A percentile compares a stretch with the other conserved stretches of the same genome.
These are phyloP conservation scores for Zychaea mexicana DNA, from an alignment of 371 early-diverging fungal species.

Conservation along the genomic window DNA sequence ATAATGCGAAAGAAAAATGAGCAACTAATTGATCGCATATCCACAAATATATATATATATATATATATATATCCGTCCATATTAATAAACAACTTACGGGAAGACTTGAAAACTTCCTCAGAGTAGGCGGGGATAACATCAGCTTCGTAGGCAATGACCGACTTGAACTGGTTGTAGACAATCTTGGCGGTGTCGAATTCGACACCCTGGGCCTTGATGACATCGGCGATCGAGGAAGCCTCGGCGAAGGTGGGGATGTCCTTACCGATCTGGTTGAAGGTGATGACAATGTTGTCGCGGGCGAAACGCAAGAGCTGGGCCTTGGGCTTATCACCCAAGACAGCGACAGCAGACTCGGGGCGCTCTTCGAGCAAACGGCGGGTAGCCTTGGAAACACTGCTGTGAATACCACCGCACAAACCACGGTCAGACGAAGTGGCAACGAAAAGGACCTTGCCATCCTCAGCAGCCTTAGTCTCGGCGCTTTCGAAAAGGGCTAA, in stretches of 20 bases:
- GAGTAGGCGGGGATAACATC: slow-evolving; percentile 66
- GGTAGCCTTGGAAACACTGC: slow-evolving; percentile 88
- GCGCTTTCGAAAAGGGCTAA: slow-evolving; percentile 82
- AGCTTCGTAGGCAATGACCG: slow-evolving; percentile 94
- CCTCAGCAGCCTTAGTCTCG: slow-evolving; percentile 67
- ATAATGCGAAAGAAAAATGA: neutral
- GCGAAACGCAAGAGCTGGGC: slow-evolving; percentile 81
- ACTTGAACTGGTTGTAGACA: slow-evolving; percentile 93
- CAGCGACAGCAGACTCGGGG: slow-evolving; percentile 62
- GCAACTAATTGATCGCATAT: neutral
- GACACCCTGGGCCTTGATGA: slow-evolving; percentile 66
- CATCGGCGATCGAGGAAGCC: slow-evolving; percentile 82
- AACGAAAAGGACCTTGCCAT: slow-evolving; percentile 68
- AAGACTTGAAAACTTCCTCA: slow-evolving; percentile 71
- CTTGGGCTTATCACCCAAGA: slow-evolving; percentile 96
- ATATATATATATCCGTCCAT: neutral
- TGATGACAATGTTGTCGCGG: slow-evolving; percentile 72
- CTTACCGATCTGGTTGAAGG: slow-evolving; percentile 94
- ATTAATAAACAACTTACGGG: slow-evolving; percentile 36
- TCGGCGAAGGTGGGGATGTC: slow-evolving; percentile 89
- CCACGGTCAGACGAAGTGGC: slow-evolving; percentile 96
- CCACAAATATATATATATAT: neutral
- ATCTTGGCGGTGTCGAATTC: slow-evolving; percentile 79
- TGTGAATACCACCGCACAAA: slow-evolving; percentile 99
- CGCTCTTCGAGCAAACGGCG: slow-evolving; percentile 62